Evolutionary conservation across 2,329 filamentous ascomycete species (phyloP), one percentile per base, ranked within the genome.

Genomic region (Proliferodiscus dingleyae): DNA sequence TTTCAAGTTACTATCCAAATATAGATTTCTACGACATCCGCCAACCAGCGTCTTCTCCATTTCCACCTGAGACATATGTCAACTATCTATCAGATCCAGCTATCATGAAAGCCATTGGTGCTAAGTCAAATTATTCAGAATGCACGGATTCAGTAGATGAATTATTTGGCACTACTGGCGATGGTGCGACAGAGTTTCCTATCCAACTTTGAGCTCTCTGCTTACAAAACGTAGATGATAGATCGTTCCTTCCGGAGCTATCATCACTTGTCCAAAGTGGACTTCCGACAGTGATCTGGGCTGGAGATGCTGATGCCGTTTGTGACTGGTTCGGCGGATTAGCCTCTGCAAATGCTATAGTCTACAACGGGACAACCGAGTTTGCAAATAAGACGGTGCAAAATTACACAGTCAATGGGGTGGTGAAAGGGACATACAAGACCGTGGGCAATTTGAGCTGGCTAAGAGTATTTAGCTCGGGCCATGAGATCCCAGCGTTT

Each of bases 241-340:
- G 69, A 11, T 71, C 69, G 18, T 70, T 71, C 50, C 59, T 74
- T 13, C 53, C 60, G 3, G 61, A 61, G 1, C 58, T 77, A 8
- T 64, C 66, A 2, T 55, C 63, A 2, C 67, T 77, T 3, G 66
- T 75, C 15, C 61, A 69, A 47, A 66, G 66, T 8, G 71, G 70
- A 2, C 67, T 77, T 28, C 66, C 64, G 16, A 69, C 73, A 2
- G 51, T 77, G 2, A 60, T 77, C 24, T 78, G 72, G 72, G 72
- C 74, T 0, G 75, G 75, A 30, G 75, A 78, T 45, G 68, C 74
- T 2, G 75, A 80, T 53, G 78, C 69, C 64, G 75, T 77, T 45
- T 79, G 74, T 56, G 78, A 78, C 61, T 78, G 73, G 71, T 59
- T 71, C 29, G 75, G 75, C 15, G 69, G 66, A 30, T 63, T 71